Conservation (phyloP, 2,329 filamentous ascomycete species). For the Byssoonygena ceratinophila region DNA sequence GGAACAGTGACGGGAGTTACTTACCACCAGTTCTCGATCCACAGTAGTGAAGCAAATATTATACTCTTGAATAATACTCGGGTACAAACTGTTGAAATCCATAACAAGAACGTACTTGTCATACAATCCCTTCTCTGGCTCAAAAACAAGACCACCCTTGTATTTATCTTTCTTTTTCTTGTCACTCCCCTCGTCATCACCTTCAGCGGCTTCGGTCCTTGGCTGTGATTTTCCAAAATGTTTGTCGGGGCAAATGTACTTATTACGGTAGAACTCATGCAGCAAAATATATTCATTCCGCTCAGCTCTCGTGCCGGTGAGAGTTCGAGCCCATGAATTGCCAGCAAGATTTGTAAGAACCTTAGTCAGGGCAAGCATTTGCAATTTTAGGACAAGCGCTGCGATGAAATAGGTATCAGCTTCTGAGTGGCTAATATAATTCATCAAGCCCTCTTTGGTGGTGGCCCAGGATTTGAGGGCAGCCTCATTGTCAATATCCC, state of each 20-base stretch:
- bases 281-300: conserved; percentile 98
- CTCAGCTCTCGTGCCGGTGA: conserved; percentile 91
- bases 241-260: conserved; percentile 97
- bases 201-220: conserved; percentile 61
- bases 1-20: conserved; percentile 23
- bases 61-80: conserved; percentile 97
- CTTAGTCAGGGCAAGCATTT: conserved; percentile 88
- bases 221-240: conserved; percentile 65
- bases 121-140: conserved; percentile 93
- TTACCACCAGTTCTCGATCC: conserved; percentile 61
- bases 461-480: conserved; percentile 79
- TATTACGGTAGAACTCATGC: conserved; percentile 91
- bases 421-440: conserved; percentile 88
- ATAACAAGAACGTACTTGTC: conserved; percentile 98
- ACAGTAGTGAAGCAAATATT: conserved; percentile 99
- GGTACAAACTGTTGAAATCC: conserved; percentile 99
- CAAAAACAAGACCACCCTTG: conserved; percentile 96
- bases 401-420: conserved; percentile 94
- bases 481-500: conserved; percentile 78
- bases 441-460: conserved; percentile 74
- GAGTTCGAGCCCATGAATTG: conserved; percentile 93
- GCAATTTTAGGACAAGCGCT: conserved; percentile 74
- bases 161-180: conserved; percentile 98
- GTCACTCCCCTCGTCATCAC: conserved; percentile 56
- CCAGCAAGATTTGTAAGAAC: conserved; percentile 92